phyloP scores from a whole-genome alignment of 164 flowering plant species.

The Taxillus chinensis region DNA sequence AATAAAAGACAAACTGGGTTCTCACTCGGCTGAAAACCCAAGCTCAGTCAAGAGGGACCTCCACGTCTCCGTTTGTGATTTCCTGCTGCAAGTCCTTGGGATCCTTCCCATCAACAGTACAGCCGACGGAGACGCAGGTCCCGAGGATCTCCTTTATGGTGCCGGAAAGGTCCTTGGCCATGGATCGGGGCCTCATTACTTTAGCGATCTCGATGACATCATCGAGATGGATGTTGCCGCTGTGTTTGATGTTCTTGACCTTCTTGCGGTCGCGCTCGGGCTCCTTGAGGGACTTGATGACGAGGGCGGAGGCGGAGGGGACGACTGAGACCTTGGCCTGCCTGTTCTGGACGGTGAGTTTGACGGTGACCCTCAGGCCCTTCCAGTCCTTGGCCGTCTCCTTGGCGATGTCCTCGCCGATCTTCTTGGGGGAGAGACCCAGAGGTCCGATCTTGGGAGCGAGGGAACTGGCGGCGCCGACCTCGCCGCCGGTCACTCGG shows the following conservation, averaged over 20 bases:
- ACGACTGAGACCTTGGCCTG: constrained; percentile 57
- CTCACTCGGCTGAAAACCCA: too few species aligned
- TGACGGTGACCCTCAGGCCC: constrained; percentile 51
- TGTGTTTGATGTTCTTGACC: constrained; percentile 50
- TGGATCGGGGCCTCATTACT: constrained; percentile 42
- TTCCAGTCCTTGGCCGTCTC: constrained; percentile 67
- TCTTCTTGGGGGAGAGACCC: constrained; percentile 56
- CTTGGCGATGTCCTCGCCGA: constrained; percentile 57
- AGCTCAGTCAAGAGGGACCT: constrained; percentile 21
- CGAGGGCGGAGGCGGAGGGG: constrained; percentile 53
- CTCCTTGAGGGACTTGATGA: constrained; percentile 54
- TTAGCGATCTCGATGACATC: constrained; percentile 52
- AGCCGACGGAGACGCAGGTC: constrained; percentile 53
- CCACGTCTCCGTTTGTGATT: constrained; percentile 41
- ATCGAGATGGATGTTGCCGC: constrained; percentile 42
- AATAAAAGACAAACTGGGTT: too few species aligned
- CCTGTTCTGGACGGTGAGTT: constrained; percentile 55
- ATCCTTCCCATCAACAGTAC: constrained; percentile 50
- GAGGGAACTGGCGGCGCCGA: constrained; percentile 55
- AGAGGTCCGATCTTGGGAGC: constrained; percentile 57
- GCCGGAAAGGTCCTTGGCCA: constrained; percentile 46
- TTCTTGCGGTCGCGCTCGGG: constrained; percentile 58
- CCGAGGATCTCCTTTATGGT: constrained; percentile 56
- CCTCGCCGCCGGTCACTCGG: constrained; percentile 59
- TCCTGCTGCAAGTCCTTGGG: constrained; percentile 53